phyloP scores from a whole-genome alignment of 2,329 filamentous ascomycete genomes.

The Arthrobotrys pseudoclavata region DNA sequence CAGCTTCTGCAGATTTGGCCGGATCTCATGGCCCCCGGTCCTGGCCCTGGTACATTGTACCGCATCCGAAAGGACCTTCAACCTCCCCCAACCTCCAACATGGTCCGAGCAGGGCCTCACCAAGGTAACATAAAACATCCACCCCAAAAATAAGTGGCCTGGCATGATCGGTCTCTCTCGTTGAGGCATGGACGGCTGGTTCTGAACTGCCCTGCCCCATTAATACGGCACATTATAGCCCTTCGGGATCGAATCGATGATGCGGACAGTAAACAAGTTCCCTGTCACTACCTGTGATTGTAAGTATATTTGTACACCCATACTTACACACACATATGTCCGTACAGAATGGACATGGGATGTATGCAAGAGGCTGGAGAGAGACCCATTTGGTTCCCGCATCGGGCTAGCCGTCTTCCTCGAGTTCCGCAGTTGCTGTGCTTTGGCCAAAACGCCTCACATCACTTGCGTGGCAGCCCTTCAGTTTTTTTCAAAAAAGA shows the following conservation, averaged over 20 bases:
- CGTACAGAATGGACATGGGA: conserved; percentile 3
- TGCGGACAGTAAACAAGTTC: conserved; percentile 10
- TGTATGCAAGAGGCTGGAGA: conserved; percentile 23
- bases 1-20: conserved; percentile 23
- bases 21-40: conserved; percentile 19
- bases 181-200: conserved; percentile 2
- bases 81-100: conserved; percentile 32
- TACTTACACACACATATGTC: no score
- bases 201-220: neutral
- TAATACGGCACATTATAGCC: conserved; percentile 10
- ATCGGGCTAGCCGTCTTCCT: conserved; percentile 10
- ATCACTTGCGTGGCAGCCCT: conserved; percentile 25
- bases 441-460: conserved; percentile 8
- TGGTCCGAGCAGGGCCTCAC: conserved; percentile 16
- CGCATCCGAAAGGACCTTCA: conserved; percentile 54
- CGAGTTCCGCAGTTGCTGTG: conserved; percentile 2
- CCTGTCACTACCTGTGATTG: neutral
- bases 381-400: conserved; percentile 6
- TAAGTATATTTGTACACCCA: no score
- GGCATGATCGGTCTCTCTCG: neutral
- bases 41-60: conserved; percentile 15
- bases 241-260: neutral
- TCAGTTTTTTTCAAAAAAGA: conserved; percentile 4
- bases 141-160: conserved; percentile 15
- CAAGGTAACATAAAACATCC: conserved; percentile 20